These are phyloP conservation scores for Ustilago shanxiensis DNA, from an alignment of 1,284 basidiomycete genomes.

Conservation along the genomic window DNA sequence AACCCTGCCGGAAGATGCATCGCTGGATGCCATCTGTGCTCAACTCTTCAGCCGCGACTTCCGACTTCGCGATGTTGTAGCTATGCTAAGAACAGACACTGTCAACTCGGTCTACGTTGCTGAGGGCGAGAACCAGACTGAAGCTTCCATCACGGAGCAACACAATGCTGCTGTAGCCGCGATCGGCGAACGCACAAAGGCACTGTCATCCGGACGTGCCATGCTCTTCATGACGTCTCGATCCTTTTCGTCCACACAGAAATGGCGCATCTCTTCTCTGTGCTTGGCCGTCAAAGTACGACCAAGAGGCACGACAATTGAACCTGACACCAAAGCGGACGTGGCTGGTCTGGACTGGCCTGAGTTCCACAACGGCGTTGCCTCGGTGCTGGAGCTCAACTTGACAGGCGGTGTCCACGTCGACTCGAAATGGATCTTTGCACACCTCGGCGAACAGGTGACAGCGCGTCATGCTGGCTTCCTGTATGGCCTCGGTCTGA, in stretches of 20 bases:
- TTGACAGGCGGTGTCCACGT: constrained; percentile 76
- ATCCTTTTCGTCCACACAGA: constrained; percentile 53
- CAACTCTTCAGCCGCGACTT: constrained; percentile 61
- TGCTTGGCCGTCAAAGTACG: constrained; percentile 56
- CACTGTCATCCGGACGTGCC: constrained; percentile 60
- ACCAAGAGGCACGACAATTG: constrained; percentile 47
- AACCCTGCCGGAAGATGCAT: constrained; percentile 43
- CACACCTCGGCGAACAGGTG: constrained; percentile 56
- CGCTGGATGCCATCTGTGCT: constrained; percentile 61
- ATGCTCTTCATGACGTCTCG: constrained; percentile 64
- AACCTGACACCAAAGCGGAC: constrained; percentile 49
- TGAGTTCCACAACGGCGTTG: constrained; percentile 96
- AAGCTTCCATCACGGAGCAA: constrained; percentile 48
- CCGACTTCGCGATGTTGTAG: constrained; percentile 63
- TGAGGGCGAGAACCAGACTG: constrained; percentile 50
- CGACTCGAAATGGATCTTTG: constrained; percentile 68
- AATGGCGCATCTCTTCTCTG: constrained; percentile 60
- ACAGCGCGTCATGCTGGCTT: constrained; percentile 97
- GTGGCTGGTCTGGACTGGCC: constrained; percentile 79
- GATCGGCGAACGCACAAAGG: constrained; percentile 61
- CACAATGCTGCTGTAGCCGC: constrained; percentile 38
- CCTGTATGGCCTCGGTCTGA: constrained; percentile 89
- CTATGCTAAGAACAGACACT: constrained; percentile 61
- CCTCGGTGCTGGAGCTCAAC: constrained; percentile 83
- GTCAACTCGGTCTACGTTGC: constrained; percentile 49